Evolutionary conservation across 2,329 filamentous ascomycete species (phyloP), one percentile per base, ranked within the genome.

Genomic region (Periconia digitata): DNA sequence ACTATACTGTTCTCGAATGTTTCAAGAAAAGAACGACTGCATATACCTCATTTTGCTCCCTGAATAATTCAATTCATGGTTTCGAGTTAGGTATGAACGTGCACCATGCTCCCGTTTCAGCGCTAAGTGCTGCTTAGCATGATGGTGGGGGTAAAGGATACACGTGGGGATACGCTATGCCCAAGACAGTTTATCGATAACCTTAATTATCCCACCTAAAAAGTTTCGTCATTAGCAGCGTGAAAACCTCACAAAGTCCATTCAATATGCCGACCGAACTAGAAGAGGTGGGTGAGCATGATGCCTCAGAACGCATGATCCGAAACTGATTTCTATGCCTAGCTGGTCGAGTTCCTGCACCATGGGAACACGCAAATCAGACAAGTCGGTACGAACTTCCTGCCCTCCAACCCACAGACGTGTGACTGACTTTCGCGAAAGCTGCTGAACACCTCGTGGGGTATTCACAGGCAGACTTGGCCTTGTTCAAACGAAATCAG

Each of bases 301-400:
- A 21, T 2, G 47, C 8, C 16, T 17, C 21, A 37, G 21, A 17
- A 8, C 4, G 24, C 8, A 20, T 13, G 10, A 13, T 32, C 12
- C 27, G 12, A 10, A 32, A 15, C n/a, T 32, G 4, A 32, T 32
- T 32, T 32, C 27, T 3, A 32, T n/a, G 12, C 22, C 51, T 40
- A 95, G 90, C 84, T 96, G 45, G 90, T 96, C 53, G 90, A 91
- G 70, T 96, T 97, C 74, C 88, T 97, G 50, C 87, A 89, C 72
- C 87, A 95, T 74, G 89, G 89, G 51, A 96, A 95, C 69, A 90
- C 90, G 36, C 89, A 96, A 69, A 90, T 97, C 56, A 85, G 94
- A 60, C 85, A 90, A 69, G 81, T 92, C 58, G 85, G 85, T 88
- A 75, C 61, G 73, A 43, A 46, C 45, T 46, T 17, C 61, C 58